These are phyloP conservation scores for Zymoseptoria ardabiliae DNA, from an alignment of 2,329 filamentous ascomycete species.

Conservation along the genomic window DNA sequence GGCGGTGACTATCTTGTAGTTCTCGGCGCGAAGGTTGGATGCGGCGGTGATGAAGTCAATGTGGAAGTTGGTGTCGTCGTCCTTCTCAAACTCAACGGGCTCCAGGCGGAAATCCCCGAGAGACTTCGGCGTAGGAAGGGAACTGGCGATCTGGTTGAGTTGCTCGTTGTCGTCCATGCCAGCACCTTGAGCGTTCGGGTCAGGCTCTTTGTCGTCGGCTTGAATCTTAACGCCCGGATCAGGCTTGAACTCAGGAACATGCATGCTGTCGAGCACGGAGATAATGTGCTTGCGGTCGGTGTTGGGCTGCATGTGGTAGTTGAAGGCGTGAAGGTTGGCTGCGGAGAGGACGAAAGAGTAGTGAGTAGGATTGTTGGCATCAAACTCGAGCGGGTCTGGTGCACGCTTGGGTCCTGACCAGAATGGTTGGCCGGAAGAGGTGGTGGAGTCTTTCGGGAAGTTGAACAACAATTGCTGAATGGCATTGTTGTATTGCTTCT, in stretches of 20 bases:
- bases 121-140: conserved; percentile 69
- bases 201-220: conserved; percentile 88
- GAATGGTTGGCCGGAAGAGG: conserved; percentile 82
- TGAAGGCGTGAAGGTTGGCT: conserved; percentile 92
- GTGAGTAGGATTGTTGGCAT: conserved; percentile 75
- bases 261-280: conserved; percentile 81
- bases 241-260: conserved; percentile 89
- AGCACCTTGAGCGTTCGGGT: conserved; percentile 63
- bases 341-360: conserved; percentile 80
- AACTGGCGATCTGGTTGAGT: conserved; percentile 61
- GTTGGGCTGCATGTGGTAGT: conserved; percentile 80
- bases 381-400: conserved; percentile 84
- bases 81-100: conserved; percentile 96
- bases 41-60: conserved; percentile 98
- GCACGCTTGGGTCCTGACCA: conserved; percentile 98
- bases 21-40: conserved; percentile 91
- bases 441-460: conserved; percentile 89
- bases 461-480: conserved; percentile 94
- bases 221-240: conserved; percentile 93
- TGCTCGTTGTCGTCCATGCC: conserved; percentile 64
- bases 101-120: conserved; percentile 82
- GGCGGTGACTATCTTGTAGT: conserved; percentile 91
- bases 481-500: conserved; percentile 93
- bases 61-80: conserved; percentile 95
- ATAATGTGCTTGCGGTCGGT: conserved; percentile 62